These are phyloP conservation scores for Solanum pimpinellifolium DNA, from an alignment of 257 asterid genomes.

Conservation along the genomic window DNA sequence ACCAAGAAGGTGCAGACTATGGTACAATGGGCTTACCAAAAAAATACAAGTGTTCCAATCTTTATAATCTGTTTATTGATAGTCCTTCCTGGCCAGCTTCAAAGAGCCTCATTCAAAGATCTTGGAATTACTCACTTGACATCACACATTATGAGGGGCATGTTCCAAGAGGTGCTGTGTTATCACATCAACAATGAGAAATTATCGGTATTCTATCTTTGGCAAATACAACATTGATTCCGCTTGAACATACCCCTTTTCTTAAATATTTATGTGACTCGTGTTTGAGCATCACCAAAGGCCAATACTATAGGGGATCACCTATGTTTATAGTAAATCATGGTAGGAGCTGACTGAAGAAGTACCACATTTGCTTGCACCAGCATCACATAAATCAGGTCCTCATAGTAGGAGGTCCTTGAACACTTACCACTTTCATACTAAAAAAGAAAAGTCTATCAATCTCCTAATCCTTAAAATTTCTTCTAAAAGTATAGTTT, in stretches of 20 bases:
- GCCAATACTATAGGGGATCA: not conserved
- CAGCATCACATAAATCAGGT: not conserved
- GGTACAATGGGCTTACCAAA: not conserved
- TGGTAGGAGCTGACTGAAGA: not conserved
- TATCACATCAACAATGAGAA: not conserved
- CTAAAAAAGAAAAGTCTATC: not conserved
- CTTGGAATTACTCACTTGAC: not conserved
- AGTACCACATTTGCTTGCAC: not conserved
- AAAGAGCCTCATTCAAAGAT: not conserved
- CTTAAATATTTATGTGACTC: not conserved
- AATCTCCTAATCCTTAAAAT: not conserved
- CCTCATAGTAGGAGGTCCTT: not conserved
- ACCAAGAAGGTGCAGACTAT: not conserved
- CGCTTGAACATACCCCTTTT: not conserved
- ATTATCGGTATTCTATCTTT: not conserved
- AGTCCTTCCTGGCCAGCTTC: not conserved
- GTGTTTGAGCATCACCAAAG: not conserved
- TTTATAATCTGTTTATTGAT: not conserved
- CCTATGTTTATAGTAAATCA: not conserved
- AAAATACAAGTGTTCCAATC: not conserved
- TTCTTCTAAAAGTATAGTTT: not conserved
- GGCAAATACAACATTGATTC: not conserved
- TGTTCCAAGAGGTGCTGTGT: not conserved
- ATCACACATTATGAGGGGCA: not conserved
- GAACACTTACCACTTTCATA: not conserved